Evolutionary conservation across 306 rosid genomes (phyloP), one percentile per base, ranked within the genome.

Genomic region (Gastrolobium villosum): DNA sequence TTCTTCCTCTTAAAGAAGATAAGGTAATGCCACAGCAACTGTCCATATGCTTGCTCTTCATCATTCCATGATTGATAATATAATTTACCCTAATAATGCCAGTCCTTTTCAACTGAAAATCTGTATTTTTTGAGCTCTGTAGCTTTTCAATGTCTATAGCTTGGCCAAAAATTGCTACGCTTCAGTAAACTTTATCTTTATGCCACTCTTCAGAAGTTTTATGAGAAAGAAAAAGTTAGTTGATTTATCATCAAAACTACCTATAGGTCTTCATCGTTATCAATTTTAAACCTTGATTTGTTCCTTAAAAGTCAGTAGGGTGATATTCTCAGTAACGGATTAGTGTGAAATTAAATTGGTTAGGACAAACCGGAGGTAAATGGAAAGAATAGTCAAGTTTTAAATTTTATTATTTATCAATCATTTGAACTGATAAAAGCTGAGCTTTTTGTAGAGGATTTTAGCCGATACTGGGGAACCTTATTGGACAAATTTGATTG

Each of bases 1-100:
- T 92, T 72, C 68, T 85, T 53, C 97, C 87, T 81, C 89, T 90
- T 55, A 79, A 76, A 13, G 90, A 88, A 77, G 92, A 81, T 36
- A 91, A 95, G 97, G 99, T 94, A 84, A 72, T 55, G 50, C 49
- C 40, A 70, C 53, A 40, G 30, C 56, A 70, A 69, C 15, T 67
- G 59, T 76, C 26, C 72, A 20, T 62, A 36, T 77, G 63, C 75
- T 41, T 55, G 36, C 77, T 76, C 65, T 69, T 15, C 37, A 54
- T 45, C n/a, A 32, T 79, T 76, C 78, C 9, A 45, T 7, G 5
- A 43, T 52, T 0, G 36, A 7, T 56, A 13, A 31, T 62, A 32
- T 45, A 48, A 13, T 57, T 11, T 68, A 54, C 41, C 7, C 10
- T 55, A 64, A 30, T 48, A 11, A 46, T 37, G 53, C 11, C 70